Conservation (phyloP, 169 alveolate species). For the Haemoproteus tartakovskyi region DNA sequence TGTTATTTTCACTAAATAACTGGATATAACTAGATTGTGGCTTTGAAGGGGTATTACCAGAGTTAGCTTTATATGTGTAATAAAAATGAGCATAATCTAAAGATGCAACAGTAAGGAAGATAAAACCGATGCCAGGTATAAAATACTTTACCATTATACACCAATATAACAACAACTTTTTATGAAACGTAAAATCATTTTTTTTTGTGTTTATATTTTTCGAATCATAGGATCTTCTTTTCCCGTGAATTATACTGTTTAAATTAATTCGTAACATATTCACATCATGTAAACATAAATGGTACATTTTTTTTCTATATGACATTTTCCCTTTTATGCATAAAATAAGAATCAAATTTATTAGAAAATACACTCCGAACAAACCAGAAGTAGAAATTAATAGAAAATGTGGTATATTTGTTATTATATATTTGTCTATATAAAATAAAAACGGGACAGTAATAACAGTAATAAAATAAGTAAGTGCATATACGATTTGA, state of each 20-base stretch:
- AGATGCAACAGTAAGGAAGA: no score
- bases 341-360: constrained; percentile 1
- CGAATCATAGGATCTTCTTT: constrained; percentile 1
- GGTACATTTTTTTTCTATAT: constrained; percentile 7
- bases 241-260: constrained; percentile 52
- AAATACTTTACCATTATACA: constrained; percentile 31
- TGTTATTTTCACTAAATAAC: no score
- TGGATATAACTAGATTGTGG: no score
- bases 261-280: constrained; percentile 7
- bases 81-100: no score
- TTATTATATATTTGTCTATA: neutral
- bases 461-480: neutral
- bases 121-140: no score
- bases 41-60: no score
- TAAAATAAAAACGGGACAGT: neutral
- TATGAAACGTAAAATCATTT: neutral
- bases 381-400: neutral
- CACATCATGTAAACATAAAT: constrained; percentile 12
- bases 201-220: neutral
- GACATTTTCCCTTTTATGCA: neutral
- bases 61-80: no score
- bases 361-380: neutral
- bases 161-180: constrained; percentile 18
- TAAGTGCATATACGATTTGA: neutral
- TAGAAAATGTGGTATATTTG: neutral